Evolutionary conservation across 2,329 filamentous ascomycete species (phyloP), one percentile per base, ranked within the genome.

Genomic region (Aplosporella prunicola): DNA sequence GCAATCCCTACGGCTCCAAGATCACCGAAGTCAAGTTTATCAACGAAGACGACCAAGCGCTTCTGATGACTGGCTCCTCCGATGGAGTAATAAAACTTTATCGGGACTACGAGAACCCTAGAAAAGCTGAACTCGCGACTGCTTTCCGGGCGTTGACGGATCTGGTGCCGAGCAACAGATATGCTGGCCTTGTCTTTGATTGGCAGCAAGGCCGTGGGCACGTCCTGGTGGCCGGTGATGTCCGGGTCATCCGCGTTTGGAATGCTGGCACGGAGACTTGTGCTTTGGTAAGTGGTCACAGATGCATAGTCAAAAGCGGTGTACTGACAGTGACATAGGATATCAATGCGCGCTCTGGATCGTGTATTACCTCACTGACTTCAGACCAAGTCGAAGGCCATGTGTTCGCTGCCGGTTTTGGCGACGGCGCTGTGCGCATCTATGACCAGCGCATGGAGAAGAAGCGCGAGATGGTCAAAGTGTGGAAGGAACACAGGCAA

Each of bases 191-290:
- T 62, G 89, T 96, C 17, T 93, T 96, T 56, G 89, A 98, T 58
- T 98, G 91, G 91, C 89, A 96, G 58, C 91, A 98, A 63, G 88
- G 93, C n/a, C 85, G 86, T 48, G 91, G 91, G 6, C 84, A 86
- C 43, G 80, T 93, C 6, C 72, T 98, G n/a, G 91, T 96, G 20
- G 91, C 91, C 9, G 91, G 91, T 29, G 91, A 98, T 56, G 86
- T 95, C 37, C 84, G 91, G 41, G 84, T 95, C 22, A 95, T 98
- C 49, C 76, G 88, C 23, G 85, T 96, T 22, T 98, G 91, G 91
- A 91, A 93, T 54, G 89, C 89, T 11, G 86, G 85, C 6, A 83
- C 85, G 28, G 91, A 98, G 67, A 81, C 91, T 24, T 96, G 89
- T 62, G 76, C 86, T 36, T 83, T 80, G 43, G 71, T 73, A 61